Base-by-base conservation (phyloP, 306 rosid genomes). In the Echinosophora koreensis region DNA sequence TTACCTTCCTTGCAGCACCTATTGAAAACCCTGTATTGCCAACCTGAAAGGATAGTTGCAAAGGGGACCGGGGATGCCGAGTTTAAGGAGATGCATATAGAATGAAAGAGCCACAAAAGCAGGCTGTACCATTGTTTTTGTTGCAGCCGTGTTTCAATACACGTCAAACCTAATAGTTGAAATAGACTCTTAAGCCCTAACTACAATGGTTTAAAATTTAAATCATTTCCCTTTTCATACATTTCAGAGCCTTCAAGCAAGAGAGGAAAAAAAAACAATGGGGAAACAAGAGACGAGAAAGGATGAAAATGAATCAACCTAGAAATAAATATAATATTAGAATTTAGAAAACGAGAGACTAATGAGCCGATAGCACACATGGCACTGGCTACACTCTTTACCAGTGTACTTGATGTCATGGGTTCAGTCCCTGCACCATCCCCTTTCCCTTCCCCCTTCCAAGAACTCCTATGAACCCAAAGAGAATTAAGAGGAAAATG, bases 21-120 rank as follows among this genome's bases (percentile, higher is more conserved):
- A 95, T 89, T 18, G 96, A 92, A 81, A 95, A 95, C 18, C 99
- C 99, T 27, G 85, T 69, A 59, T 81, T 32, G 76, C 90, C 92
- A 80, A 66, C 90, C 97, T 90, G 93, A 69, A 83, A 83, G 38
- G 66, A 82, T 39, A 73, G 49, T 69, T 30, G 52, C 72, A 76
- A 68, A 17, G 57, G 49, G 66, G 80, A 18, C 4, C 30, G 28
- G 74, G 63, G 68, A 63, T 47, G 54, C 69, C 47, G 27, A 71
- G 66, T 79, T 76, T 42, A 74, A 64, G 80, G 71, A 70, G 52
- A 66, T 51, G 66, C 30, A 51, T 71, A 75, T 41, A 47, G 15
- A 49, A 38, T 28, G 12, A 44, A 66, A 68, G 61, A 44, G 65
- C 82, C 78, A 64, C 39, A 70, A 75, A 73, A 70, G 71, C 69